Evolutionary conservation across 2,329 filamentous ascomycete genomes (phyloP), one percentile per base, ranked within the genome.

Genomic region (Ustulina deusta): DNA sequence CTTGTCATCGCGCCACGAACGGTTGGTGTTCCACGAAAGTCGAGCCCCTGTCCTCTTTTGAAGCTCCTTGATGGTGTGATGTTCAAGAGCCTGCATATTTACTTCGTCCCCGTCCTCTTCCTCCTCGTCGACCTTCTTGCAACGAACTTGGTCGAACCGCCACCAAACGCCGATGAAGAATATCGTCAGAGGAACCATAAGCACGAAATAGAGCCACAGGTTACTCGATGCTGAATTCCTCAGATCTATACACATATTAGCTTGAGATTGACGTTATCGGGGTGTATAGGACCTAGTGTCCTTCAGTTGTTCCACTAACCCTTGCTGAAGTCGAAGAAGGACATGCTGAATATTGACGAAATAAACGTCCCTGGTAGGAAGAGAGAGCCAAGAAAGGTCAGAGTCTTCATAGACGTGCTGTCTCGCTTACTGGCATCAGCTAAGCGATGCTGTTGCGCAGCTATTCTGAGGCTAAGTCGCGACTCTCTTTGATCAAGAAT

Each of bases 401-500:
- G 22, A 0, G 60, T 69, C 56, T 69, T 69, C 77, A 78, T 78
- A 13, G 78, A 74, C 27, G 71, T 69, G 36, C 71, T 72, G 22
- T 75, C 73, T 17, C 57, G 68, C 34, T 67, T 70, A 48, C 69
- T 71, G 13, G 68, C 62, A 51, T 72, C 52, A 10, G 73, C 72
- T 36, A 74, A 60, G n/a, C 64, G 69, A 15, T 68, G 70, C 52
- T 75, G 73, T 38, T 74, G 69, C 11, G 66, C 62, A 1, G 74
- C 69, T 6, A 74, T 79, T 54, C 78, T 70, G 20, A 79, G 74
- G 44, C 77, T 79, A 1, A 81, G 69, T 54, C 78, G 75, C 10
- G 75, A 77, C 62, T 80, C 79, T 63, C 76, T 74, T 62, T 80
- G 78, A 1, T 74, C 74, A 36, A 79, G 77, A 42, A 80, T 77